A percentile compares a stretch with the other conserved stretches of the same genome.
phyloP scores from a whole-genome alignment of 1,139 yeast genomes.

The Sugiyamaella paludigena region DNA sequence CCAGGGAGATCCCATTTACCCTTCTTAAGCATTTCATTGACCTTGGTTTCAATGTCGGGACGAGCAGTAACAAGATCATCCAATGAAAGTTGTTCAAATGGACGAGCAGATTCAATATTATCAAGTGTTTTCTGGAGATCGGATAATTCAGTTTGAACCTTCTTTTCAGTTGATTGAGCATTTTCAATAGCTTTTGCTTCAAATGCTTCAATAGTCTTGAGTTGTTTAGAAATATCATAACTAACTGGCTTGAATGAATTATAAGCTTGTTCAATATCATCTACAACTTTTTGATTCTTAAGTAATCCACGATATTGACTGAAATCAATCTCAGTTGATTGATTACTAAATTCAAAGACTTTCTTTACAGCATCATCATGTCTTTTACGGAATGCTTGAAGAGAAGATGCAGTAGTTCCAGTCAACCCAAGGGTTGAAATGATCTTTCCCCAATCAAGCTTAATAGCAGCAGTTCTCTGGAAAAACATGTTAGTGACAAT shows the following conservation, averaged over 20 bases:
- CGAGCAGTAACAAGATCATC: slow-evolving; percentile 93
- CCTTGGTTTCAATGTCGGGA: slow-evolving; percentile 97
- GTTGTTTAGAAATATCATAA: slow-evolving; percentile 82
- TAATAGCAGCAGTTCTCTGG: slow-evolving; percentile 64
- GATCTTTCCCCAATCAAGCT: slow-evolving; percentile 94
- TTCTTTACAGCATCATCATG: slow-evolving; percentile 94
- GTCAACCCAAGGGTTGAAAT: slow-evolving; percentile 86
- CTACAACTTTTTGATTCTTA: slow-evolving; percentile 77
- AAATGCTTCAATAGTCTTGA: slow-evolving; percentile 88
- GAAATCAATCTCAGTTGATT: slow-evolving; percentile 78
- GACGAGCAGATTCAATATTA: slow-evolving; percentile 95
- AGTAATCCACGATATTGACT: slow-evolving; percentile 72
- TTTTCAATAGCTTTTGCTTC: slow-evolving; percentile 95
- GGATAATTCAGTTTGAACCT: slow-evolving; percentile 80
- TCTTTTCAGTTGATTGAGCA: slow-evolving; percentile 89
- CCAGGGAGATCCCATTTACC: slow-evolving; percentile 99
- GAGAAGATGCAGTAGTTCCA: slow-evolving; percentile 84
- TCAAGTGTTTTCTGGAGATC: slow-evolving; percentile 84
- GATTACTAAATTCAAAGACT: slow-evolving; percentile 64
- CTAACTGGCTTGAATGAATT: slow-evolving; percentile 75
- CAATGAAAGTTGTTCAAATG: slow-evolving; percentile 94
- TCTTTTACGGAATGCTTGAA: slow-evolving; percentile 95
- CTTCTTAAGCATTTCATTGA: slow-evolving; percentile 89
- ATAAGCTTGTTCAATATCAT: slow-evolving; percentile 77
- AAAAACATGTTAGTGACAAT: neutral